phyloP scores from a whole-genome alignment of 345 rosid species.

The Xanthoceras sorbifolium region DNA sequence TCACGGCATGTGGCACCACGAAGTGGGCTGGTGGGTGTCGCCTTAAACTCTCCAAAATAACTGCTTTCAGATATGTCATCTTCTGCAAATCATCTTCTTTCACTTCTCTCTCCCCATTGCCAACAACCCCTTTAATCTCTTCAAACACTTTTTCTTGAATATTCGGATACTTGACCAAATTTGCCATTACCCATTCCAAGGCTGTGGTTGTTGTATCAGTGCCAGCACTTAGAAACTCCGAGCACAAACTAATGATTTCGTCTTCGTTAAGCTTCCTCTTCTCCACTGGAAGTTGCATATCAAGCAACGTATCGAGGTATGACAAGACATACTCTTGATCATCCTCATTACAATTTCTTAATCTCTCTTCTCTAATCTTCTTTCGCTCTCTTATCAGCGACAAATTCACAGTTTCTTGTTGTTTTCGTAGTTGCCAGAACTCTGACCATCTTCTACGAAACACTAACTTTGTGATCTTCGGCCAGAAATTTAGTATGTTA shows the following conservation, averaged over 20 bases:
- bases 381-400: too few species aligned
- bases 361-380: neutral
- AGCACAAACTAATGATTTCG: conserved; percentile 1
- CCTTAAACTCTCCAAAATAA: conserved; percentile 15
- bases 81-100: conserved; percentile 7
- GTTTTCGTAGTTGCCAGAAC: neutral
- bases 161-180: conserved; percentile 8
- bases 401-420: neutral
- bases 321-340: neutral
- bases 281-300: conserved; percentile 19
- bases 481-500: conserved; percentile 21
- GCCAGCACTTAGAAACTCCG: conserved; percentile 2
- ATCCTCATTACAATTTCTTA: neutral
- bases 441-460: neutral
- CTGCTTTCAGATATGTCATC: conserved; percentile 11
- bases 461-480: conserved; percentile 13
- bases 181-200: conserved; percentile 14
- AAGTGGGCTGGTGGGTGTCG: conserved; percentile 11
- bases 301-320: conserved; percentile 15
- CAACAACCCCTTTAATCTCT: conserved; percentile 12
- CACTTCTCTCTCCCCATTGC: neutral
- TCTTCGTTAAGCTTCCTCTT: conserved; percentile 13
- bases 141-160: neutral
- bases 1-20: neutral
- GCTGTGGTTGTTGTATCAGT: conserved; percentile 12